Evolutionary conservation across 495 filamentous ascomycete species (phyloP).

Genomic region (Neurospora cerealis): DNA sequence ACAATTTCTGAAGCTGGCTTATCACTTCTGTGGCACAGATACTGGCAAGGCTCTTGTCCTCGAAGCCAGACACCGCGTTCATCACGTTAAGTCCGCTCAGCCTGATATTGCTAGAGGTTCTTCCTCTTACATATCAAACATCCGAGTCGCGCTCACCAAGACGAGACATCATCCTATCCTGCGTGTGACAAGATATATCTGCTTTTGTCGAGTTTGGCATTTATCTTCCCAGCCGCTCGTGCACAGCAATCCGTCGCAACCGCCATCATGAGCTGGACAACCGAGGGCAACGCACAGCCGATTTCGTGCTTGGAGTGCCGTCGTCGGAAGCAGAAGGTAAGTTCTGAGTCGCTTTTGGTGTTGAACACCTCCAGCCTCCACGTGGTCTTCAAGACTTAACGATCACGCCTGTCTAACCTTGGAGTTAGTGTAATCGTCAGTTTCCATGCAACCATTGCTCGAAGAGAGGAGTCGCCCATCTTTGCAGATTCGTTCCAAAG

Average conservation of each 20-base stretch:
- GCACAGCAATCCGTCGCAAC: not conserved
- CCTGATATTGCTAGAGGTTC: not conserved
- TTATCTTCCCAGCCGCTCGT: not conserved
- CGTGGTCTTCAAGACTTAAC: not conserved
- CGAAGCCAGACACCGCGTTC: not conserved
- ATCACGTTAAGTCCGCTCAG: not conserved
- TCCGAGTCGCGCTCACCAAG: not conserved
- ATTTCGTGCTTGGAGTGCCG: conserved; percentile 31
- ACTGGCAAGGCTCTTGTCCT: not conserved
- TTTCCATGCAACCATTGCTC: conserved; percentile 38
- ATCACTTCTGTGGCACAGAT: not conserved
- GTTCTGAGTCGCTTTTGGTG: not conserved
- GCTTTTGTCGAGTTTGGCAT: not conserved
- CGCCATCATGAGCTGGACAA: not conserved
- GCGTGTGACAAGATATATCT: not conserved
- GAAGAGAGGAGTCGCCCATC: conserved; percentile 28
- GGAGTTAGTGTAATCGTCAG: conserved; percentile 28
- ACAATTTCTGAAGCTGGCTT: not conserved
- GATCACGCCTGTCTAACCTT: conserved; percentile 5
- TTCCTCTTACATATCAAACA: not conserved
- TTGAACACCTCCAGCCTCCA: not conserved
- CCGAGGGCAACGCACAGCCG: not conserved
- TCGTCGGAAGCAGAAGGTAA: conserved; percentile 34
- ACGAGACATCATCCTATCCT: conserved; percentile 1
- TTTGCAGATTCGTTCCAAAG: conserved; percentile 26